Percentiles rank a stretch among this genome's conserved stretches.
Evolutionary conservation across 2,329 filamentous ascomycete species (phyloP).

Genomic region (Alternaria novae-zelandiae): DNA sequence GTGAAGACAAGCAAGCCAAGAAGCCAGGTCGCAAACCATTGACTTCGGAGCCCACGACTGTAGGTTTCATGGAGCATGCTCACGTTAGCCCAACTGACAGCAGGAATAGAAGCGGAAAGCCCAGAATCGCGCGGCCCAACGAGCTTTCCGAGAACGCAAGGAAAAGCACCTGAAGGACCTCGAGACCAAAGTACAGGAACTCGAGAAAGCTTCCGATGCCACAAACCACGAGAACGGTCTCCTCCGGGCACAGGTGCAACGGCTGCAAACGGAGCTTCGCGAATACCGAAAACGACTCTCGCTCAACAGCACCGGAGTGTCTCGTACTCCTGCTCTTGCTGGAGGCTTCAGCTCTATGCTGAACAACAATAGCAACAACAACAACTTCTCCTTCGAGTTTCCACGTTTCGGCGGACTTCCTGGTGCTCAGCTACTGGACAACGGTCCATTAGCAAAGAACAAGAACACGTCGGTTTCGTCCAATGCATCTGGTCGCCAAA

Average conservation of each 20-base stretch:
- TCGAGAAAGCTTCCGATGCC: slow-evolving; percentile 81
- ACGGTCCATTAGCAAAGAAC: slow-evolving; percentile 48
- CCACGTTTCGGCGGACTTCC: slow-evolving; percentile 86
- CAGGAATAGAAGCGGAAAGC: slow-evolving; percentile 83
- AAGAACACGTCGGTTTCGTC: slow-evolving; percentile 35
- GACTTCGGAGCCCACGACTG: slow-evolving; percentile 92
- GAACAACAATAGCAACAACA: slow-evolving; percentile 67
- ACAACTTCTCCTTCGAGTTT: slow-evolving; percentile 94
- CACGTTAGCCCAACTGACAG: slow-evolving; percentile 28
- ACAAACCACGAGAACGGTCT: slow-evolving; percentile 85
- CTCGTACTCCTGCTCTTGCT: slow-evolving; percentile 55
- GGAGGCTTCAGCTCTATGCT: slow-evolving; percentile 55
- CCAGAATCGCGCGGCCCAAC: slow-evolving; percentile 67
- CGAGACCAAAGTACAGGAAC: slow-evolving; percentile 70
- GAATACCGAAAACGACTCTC: slow-evolving; percentile 90
- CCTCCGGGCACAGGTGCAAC: slow-evolving; percentile 86
- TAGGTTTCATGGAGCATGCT: slow-evolving; percentile 61
- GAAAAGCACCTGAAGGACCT: slow-evolving; percentile 71
- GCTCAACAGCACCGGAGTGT: slow-evolving; percentile 59
- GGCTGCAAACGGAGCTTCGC: slow-evolving; percentile 80
- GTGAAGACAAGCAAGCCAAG: slow-evolving; percentile 85
- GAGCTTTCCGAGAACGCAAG: slow-evolving; percentile 67
- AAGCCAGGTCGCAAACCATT: slow-evolving; percentile 96
- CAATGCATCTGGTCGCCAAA: slow-evolving; percentile 35
- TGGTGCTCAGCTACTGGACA: slow-evolving; percentile 60